Conservation (phyloP, 2,329 filamentous ascomycete genomes). For the Epichloe uncinata region DNA sequence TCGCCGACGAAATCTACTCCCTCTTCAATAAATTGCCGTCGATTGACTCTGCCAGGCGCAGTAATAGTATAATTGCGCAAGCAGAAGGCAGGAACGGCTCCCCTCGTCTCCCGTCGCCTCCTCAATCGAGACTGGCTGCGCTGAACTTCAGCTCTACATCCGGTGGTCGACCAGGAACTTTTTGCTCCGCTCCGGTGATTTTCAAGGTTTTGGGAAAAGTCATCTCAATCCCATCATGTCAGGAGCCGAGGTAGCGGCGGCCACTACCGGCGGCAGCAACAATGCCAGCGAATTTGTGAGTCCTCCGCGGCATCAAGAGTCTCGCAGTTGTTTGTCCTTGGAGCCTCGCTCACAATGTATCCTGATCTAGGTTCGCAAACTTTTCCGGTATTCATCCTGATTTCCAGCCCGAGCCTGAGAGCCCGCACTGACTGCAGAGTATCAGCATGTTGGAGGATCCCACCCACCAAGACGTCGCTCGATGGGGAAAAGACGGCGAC, state of each 20-base stretch:
- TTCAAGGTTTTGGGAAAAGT: not conserved
- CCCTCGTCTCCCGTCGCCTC: not conserved
- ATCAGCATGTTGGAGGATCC: constrained; percentile 80
- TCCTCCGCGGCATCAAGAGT: constrained; percentile 15
- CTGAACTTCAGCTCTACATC: not conserved
- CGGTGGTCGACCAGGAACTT: not conserved
- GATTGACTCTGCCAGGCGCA: not conserved
- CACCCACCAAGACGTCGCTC: constrained; percentile 79
- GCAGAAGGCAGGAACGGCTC: not conserved
- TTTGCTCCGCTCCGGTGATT: not conserved
- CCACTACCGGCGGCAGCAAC: constrained; percentile 38
- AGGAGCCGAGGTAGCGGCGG: constrained; percentile 18
- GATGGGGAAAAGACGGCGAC: constrained; percentile 90
- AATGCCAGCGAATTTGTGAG: constrained; percentile 94
- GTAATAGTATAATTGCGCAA: not conserved
- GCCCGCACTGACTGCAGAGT: constrained; percentile 7
- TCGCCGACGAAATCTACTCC: not conserved
- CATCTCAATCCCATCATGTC: constrained; percentile 16
- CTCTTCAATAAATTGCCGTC: not conserved
- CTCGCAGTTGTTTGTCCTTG: not conserved
- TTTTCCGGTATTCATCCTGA: constrained; percentile 68
- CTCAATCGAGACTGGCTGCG: not conserved
- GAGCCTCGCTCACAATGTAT: not conserved
- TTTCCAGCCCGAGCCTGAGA: not conserved
- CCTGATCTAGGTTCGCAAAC: constrained; percentile 68